Percentiles rank a stretch among this genome's conserved stretches.
phyloP scores from a whole-genome alignment of 345 rosid species.

The thale cress (Arabidopsis thaliana) region TAIR10.1 NC_003076.8:14768501-14769000 shows the following conservation, averaged over 20 bases:
- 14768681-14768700: slow-evolving; percentile 61
- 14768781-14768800: no score
- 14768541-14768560: slow-evolving; percentile 58
- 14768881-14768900: neutral
- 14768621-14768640: neutral
- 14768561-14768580: slow-evolving; percentile 16
- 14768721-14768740: slow-evolving; percentile 54
- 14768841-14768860: neutral
- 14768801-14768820: neutral
- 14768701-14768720: slow-evolving; percentile 65
- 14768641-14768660: neutral
- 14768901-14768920: neutral
- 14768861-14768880: neutral
- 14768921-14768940: neutral
- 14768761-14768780: neutral
- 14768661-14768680: slow-evolving; percentile 62
- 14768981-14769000: neutral
- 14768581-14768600: neutral
- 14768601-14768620: neutral
- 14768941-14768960: neutral
- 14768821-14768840: neutral
- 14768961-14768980: neutral
- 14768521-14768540: slow-evolving; percentile 48
- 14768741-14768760: neutral
- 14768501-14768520: slow-evolving; percentile 18